Evolutionary conservation across 2,329 filamentous ascomycete genomes (phyloP).

Genomic region (Atkinsonella hypoxylon): DNA sequence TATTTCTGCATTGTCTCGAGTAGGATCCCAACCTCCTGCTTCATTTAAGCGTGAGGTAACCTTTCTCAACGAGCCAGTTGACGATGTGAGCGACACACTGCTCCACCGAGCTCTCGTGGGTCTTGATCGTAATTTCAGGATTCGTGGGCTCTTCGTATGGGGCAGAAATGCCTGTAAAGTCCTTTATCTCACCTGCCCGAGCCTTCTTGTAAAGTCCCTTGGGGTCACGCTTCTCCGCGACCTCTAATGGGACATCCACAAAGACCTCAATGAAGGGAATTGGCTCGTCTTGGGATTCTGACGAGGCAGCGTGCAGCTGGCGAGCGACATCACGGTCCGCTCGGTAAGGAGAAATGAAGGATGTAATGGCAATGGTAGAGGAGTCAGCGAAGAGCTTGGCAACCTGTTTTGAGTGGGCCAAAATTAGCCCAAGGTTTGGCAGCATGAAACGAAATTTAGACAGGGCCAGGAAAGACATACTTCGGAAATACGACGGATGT

Average conservation of each 20-base stretch:
- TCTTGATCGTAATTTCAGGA: slow-evolving; percentile 79
- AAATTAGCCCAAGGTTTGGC: neutral
- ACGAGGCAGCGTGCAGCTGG: slow-evolving; percentile 54
- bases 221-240: slow-evolving; percentile 88
- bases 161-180: slow-evolving; percentile 91
- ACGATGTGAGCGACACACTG: slow-evolving; percentile 81
- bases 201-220: slow-evolving; percentile 99
- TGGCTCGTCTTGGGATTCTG: slow-evolving; percentile 46
- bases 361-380: slow-evolving; percentile 78
- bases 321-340: slow-evolving; percentile 77
- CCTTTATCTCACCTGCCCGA: slow-evolving; percentile 82
- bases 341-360: slow-evolving; percentile 92
- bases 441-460: neutral
- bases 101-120: slow-evolving; percentile 71
- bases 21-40: too few species aligned
- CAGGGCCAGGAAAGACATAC: slow-evolving; percentile 17
- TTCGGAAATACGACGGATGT: slow-evolving; percentile 93
- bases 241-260: slow-evolving; percentile 81
- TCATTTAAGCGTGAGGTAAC: slow-evolving; percentile 24
- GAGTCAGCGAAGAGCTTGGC: slow-evolving; percentile 94
- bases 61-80: slow-evolving; percentile 61
- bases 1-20: too few species aligned
- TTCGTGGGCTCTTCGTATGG: slow-evolving; percentile 85
- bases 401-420: slow-evolving; percentile 37
- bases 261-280: slow-evolving; percentile 90